Conservation (phyloP, 2,329 filamentous ascomycete species). For the Cryphonectria radicalis region DNA sequence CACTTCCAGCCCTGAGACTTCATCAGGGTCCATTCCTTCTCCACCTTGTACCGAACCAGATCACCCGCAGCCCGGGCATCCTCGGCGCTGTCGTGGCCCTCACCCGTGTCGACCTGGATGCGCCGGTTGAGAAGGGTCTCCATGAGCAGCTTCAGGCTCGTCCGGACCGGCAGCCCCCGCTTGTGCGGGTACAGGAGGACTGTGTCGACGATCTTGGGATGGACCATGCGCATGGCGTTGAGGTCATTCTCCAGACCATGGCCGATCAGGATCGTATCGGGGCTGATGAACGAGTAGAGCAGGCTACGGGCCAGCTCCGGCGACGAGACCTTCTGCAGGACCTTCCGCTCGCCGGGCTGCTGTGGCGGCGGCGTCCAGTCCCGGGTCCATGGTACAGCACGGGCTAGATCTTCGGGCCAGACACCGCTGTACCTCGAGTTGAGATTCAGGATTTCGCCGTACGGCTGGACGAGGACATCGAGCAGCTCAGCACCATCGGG, state of each 20-base stretch:
- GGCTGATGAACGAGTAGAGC: slow-evolving; percentile 75
- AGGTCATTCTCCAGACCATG: slow-evolving; percentile 96
- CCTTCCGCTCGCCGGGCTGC: slow-evolving; percentile 39
- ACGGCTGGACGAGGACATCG: slow-evolving; percentile 82
- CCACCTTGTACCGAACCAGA: slow-evolving; percentile 73
- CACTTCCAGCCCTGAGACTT: slow-evolving; percentile 70
- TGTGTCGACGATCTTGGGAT: slow-evolving; percentile 84
- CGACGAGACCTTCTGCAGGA: slow-evolving; percentile 74
- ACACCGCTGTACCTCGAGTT: slow-evolving; percentile 94
- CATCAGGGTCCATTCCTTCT: slow-evolving; percentile 71
- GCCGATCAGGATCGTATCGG: slow-evolving; percentile 82
- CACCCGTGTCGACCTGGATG: slow-evolving; percentile 72
- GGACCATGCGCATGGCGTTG: slow-evolving; percentile 81
- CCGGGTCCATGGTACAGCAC: slow-evolving; percentile 62
- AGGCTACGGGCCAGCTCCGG: slow-evolving; percentile 76
- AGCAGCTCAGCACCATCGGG: slow-evolving; percentile 74
- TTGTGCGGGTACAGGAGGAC: slow-evolving; percentile 82
- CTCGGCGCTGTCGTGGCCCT: slow-evolving; percentile 89
- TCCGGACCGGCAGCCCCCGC: slow-evolving; percentile 74
- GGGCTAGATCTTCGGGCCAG: slow-evolving; percentile 73
- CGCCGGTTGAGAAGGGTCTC: slow-evolving; percentile 70
- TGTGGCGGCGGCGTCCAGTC: slow-evolving; percentile 34
- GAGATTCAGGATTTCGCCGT: slow-evolving; percentile 84
- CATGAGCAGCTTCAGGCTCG: slow-evolving; percentile 77
- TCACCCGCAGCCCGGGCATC: slow-evolving; percentile 90